These are phyloP conservation scores for Suhomyces sp. DNA, from an alignment of 805 yeast genomes.

Conservation along the genomic window DNA sequence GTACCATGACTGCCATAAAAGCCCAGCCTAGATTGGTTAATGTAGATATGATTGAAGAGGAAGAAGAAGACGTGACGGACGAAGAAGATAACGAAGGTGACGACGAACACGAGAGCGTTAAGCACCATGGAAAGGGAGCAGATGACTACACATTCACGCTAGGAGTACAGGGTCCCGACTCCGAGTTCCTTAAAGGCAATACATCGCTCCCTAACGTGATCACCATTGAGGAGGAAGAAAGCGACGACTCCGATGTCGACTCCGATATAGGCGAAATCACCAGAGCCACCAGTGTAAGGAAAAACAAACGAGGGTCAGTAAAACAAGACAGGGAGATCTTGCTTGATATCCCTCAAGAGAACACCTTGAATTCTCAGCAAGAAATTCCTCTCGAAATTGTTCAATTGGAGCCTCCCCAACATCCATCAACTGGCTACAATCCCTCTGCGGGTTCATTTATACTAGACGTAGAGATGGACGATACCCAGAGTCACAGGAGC, in stretches of 20 bases:
- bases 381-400: slow-evolving; percentile 6
- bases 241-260: slow-evolving; percentile 37
- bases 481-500: neutral
- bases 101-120: neutral
- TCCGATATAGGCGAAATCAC: slow-evolving; percentile 46
- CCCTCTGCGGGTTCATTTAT: slow-evolving; percentile 24
- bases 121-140: neutral
- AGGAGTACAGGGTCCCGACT: neutral
- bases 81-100: slow-evolving; percentile 1
- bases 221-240: neutral
- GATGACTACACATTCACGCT: slow-evolving; percentile 1
- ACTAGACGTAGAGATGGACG: slow-evolving; percentile 32
- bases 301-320: slow-evolving; percentile 4
- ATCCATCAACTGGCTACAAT: neutral
- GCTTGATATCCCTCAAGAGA: slow-evolving; percentile 9
- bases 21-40: slow-evolving; percentile 73
- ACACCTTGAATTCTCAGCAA: neutral
- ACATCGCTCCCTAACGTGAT: neutral
- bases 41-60: slow-evolving; percentile 47
- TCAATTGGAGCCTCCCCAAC: slow-evolving; percentile 4
- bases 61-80: slow-evolving; percentile 18
- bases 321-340: slow-evolving; percentile 14
- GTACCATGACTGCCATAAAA: slow-evolving; percentile 69
- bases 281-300: slow-evolving; percentile 37
- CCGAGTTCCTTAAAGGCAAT: neutral